These are phyloP conservation scores for Penicillium ochrochloron DNA, from an alignment of 495 filamentous ascomycete species.

Conservation along the genomic window DNA sequence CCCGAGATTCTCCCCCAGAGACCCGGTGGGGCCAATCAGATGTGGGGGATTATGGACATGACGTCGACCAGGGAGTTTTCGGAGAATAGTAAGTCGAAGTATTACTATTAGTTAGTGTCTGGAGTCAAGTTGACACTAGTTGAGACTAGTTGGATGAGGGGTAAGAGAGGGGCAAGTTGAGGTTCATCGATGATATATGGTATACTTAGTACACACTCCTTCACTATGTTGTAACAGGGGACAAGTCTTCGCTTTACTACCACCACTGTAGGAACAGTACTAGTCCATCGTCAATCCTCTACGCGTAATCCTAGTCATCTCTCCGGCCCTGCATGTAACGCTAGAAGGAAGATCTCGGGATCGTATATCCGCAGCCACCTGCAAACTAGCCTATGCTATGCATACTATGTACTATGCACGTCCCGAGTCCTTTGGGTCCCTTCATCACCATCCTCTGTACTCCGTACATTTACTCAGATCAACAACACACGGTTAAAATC, in stretches of 20 bases:
- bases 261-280: neutral
- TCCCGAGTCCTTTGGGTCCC: neutral
- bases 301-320: neutral
- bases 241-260: neutral
- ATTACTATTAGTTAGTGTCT: too few species aligned
- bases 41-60: constrained; percentile 30
- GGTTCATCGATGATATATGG: neutral
- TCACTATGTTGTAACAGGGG: neutral
- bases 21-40: constrained; percentile 30
- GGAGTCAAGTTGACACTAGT: neutral
- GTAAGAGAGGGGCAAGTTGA: neutral
- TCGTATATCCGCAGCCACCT: constrained; percentile 1
- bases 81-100: constrained; percentile 11
- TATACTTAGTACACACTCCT: too few species aligned
- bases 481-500: neutral
- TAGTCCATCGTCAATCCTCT: neutral
- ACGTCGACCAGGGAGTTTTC: constrained; percentile 30
- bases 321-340: neutral
- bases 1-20: constrained; percentile 22
- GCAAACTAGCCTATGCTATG: neutral
- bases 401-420: neutral
- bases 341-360: neutral
- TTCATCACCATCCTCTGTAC: too few species aligned
- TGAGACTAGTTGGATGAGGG: neutral
- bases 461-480: too few species aligned